These are phyloP conservation scores for Fomitopsis betulina DNA, from an alignment of 1,284 basidiomycete genomes.

Conservation along the genomic window DNA sequence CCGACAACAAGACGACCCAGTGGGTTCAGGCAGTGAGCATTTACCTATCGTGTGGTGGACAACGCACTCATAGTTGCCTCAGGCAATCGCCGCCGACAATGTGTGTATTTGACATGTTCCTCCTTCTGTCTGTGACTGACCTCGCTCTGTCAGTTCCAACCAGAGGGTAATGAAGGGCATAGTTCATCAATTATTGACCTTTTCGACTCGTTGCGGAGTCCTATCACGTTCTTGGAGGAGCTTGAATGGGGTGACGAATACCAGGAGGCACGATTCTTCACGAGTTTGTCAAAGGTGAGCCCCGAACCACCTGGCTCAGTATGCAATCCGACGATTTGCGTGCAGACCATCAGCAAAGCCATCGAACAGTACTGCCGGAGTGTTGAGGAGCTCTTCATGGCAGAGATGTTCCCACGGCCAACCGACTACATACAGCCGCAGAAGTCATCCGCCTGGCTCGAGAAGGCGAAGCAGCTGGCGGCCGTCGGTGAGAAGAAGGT, in stretches of 20 bases:
- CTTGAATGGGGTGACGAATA: slow-evolving; percentile 91
- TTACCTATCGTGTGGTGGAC: slow-evolving; percentile 3
- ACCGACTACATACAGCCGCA: slow-evolving; percentile 71
- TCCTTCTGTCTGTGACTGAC: not conserved
- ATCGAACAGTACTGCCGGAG: slow-evolving; percentile 89
- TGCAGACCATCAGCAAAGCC: slow-evolving; percentile 85
- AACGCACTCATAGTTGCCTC: slow-evolving; percentile 1
- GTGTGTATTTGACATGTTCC: slow-evolving; percentile 35
- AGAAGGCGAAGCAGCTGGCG: slow-evolving; percentile 83
- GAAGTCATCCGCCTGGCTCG: slow-evolving; percentile 92
- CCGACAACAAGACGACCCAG: slow-evolving; percentile 85
- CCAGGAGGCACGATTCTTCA: slow-evolving; percentile 88
- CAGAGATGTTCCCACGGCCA: slow-evolving; percentile 90
- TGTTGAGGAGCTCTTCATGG: slow-evolving; percentile 87
- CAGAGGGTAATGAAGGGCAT: slow-evolving; percentile 80
- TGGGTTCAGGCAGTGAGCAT: slow-evolving; percentile 86
- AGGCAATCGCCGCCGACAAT: slow-evolving; percentile 87
- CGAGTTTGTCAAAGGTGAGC: slow-evolving; percentile 78
- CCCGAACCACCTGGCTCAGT: not conserved
- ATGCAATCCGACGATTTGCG: not conserved
- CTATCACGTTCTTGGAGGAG: slow-evolving; percentile 84
- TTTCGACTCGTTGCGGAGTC: slow-evolving; percentile 91
- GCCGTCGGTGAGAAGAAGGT: slow-evolving; percentile 84
- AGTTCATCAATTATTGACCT: slow-evolving; percentile 96
- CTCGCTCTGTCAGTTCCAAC: slow-evolving; percentile 61